Evolutionary conservation across 208 protist genomes (phyloP), one percentile per base, ranked within the genome.

Genomic region (Acanthamoeba sp.): DNA sequence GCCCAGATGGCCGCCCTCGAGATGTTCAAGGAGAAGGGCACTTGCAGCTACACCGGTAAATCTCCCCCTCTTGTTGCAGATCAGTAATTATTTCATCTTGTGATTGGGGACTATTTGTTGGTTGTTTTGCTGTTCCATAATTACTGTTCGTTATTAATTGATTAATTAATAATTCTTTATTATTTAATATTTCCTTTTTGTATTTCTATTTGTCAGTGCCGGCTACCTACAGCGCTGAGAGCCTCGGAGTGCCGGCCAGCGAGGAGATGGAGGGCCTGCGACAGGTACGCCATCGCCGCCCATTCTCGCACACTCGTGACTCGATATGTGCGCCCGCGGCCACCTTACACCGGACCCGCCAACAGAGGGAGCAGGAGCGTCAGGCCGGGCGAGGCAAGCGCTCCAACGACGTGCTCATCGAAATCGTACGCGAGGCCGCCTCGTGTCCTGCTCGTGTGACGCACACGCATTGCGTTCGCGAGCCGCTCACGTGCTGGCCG

Each of bases 351-450:
- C 29, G 12, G 9, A 20, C 36, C n/a, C 18, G 38, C 69, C 36
- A 38, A 3, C 36, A 22, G 73, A 42, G 7, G 73, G 38, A 52
- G 20, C 38, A 52, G 73, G 73, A 82, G 38, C 73, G 73, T 27
- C 38, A 50, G 16, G 12, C 73, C 10, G 64, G 64, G 2, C 73
- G 73, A 16, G 73, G 38, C 73, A 82, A 82, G 40, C 73, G 73
- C 9, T 82, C 73, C 20, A 82, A 82, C 73, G 73, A 82, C 73
- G 73, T 82, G 42, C 73, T 82, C 32, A 82, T 82, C 32, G 73
- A 82, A 29, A 82, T 82, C 27, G 73, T 82, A 82, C 73, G 73
- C n/a, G n/a, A n/a, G n/a, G n/a, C n/a, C n/a, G n/a, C n/a, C n/a
- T n/a, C n/a, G n/a, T n/a, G n/a, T n/a, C n/a, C n/a, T n/a, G n/a